Conservation (phyloP, 768 basidiomycete genomes). For the Lactarius sp. region DNA sequence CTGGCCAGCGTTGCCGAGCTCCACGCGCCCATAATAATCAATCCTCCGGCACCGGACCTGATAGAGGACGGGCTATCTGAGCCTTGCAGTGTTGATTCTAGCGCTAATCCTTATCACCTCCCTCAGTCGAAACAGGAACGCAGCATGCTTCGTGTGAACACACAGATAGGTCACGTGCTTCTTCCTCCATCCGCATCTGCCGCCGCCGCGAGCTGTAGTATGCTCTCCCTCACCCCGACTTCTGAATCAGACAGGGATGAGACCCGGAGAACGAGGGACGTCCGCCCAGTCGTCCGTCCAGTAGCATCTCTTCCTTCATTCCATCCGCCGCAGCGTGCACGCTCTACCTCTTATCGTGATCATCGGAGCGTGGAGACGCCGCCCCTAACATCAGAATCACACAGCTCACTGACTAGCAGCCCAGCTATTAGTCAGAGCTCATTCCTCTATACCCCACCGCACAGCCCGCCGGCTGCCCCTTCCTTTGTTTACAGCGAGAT, state of each 20-base stretch:
- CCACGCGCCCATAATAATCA: slow-evolving; percentile 11
- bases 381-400: slow-evolving; percentile 28
- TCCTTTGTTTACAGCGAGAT: slow-evolving; percentile 8
- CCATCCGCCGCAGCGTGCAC: slow-evolving; percentile 2
- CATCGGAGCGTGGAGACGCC: slow-evolving; percentile 7
- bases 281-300: background rate
- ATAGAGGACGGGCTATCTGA: background rate
- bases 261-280: background rate
- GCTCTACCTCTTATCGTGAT: background rate
- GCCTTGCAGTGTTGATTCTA: background rate
- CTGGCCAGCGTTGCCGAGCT: slow-evolving; percentile 14
- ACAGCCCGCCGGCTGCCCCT: slow-evolving; percentile 9
- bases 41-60: background rate
- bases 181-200: background rate
- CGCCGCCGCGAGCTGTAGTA: background rate
- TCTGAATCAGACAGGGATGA: slow-evolving; percentile 15
- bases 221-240: background rate
- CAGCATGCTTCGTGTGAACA: background rate
- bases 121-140: background rate
- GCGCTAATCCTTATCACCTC: background rate
- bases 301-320: slow-evolving; percentile 11
- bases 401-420: slow-evolving; percentile 28
- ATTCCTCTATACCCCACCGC: slow-evolving; percentile 26
- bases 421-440: slow-evolving; percentile 7
- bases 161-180: background rate